Evolutionary conservation across 2,329 filamentous ascomycete species (phyloP), one percentile per base, ranked within the genome.

Genomic region (Balansia obtecta): DNA sequence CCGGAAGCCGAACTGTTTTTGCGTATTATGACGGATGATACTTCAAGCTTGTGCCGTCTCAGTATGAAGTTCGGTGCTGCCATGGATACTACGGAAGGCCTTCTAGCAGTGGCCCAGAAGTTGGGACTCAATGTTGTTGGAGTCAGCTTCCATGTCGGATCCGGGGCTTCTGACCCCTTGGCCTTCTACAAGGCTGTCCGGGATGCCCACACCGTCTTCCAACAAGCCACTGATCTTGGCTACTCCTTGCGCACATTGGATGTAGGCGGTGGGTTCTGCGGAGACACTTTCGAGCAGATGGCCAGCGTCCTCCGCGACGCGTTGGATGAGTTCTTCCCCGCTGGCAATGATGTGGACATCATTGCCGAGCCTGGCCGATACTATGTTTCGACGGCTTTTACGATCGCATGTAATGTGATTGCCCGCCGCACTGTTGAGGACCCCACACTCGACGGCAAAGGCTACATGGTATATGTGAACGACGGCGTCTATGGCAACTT

Each of bases 401-500:
- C 90, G 42, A 80, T 98, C 58, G 93, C 93, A 43, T 93, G 88
- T 72, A 91, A 95, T 69, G 81, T 98, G 65, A 98, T 97, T 65
- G 91, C 93, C 32, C 88, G 93, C 54, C 91, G 93, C 62, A 89
- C 88, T 40, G 84, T 97, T 52, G 77, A 84, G 55, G 82, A 91
- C 62, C 80, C 86, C 4, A 72, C 72, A 18, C 74, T 77, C 11
- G 75, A 75, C 47, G 75, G 77, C 54, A 82, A 81, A 54, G 87
- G 83, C 58, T 96, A 95, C 76, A 98, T 97, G 93, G 72, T 96
- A 45, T 98, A 98, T 67, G 74, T 97, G 66, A 98, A 98, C 65
- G 93, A 98, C 60, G 93, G 93, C 30, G 85, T 97, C 49, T 98
- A 98, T 63, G 93, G 93, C 62, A 97, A 97, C 73, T 97, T 98